phyloP scores from a whole-genome alignment of 2,329 filamentous ascomycete species.

The Clarireedia homoeocarpa region DNA sequence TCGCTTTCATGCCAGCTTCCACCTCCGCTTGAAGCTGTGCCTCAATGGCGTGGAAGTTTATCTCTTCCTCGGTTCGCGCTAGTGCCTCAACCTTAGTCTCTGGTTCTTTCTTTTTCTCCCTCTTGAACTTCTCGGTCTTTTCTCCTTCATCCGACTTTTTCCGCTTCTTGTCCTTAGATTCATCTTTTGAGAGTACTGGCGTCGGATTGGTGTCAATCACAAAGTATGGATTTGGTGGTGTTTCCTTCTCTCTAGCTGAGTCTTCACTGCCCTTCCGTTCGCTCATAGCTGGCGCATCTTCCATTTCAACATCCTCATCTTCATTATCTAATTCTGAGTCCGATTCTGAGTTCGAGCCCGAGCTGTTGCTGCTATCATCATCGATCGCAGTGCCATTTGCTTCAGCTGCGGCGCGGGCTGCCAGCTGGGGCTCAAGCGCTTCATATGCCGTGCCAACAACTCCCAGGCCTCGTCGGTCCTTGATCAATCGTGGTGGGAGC shows the following conservation, averaged over 20 bases:
- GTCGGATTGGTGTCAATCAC: constrained; percentile 23
- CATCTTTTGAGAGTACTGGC: constrained; percentile 10
- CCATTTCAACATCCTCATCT: constrained; percentile 7
- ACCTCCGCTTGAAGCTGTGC: constrained; percentile 19
- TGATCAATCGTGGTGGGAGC: constrained; percentile 13
- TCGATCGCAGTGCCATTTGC: neutral
- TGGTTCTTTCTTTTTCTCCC: constrained; percentile 60
- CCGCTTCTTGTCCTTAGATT: constrained; percentile 14
- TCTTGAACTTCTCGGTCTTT: constrained; percentile 28
- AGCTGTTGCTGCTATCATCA: neutral
- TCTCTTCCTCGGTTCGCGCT: constrained; percentile 4
- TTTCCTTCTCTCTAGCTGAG: neutral
- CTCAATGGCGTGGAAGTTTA: constrained; percentile 20
- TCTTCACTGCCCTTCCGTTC: neutral
- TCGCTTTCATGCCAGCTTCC: constrained; percentile 13
- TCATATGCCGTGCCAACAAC: constrained; percentile 16
- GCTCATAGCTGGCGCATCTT: neutral
- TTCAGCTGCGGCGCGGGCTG: constrained; percentile 12
- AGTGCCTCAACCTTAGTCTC: constrained; percentile 25
- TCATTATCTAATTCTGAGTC: neutral
- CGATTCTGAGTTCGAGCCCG: neutral
- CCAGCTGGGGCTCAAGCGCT: constrained; percentile 14
- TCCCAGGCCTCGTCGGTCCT: constrained; percentile 20
- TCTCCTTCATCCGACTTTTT: neutral
- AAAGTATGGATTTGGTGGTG: constrained; percentile 21